Conservation (phyloP, 2,329 filamentous ascomycete species). For the Fonsecaea nubica region DNA sequence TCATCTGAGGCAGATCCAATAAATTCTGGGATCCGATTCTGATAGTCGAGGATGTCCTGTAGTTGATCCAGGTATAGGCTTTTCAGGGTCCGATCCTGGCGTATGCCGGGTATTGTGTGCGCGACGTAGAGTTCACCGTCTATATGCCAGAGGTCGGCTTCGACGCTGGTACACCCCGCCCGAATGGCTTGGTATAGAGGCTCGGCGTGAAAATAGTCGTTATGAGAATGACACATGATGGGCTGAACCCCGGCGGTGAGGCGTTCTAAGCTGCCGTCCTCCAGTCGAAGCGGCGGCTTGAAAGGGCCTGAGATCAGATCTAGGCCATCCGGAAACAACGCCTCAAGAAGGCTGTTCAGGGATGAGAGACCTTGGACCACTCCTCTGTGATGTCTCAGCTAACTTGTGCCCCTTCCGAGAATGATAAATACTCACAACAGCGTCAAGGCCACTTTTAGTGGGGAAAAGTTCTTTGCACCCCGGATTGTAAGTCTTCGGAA, state of each 20-base stretch:
- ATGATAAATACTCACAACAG: slow-evolving; percentile 14
- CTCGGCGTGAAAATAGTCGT: slow-evolving; percentile 63
- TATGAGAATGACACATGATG: slow-evolving; percentile 62
- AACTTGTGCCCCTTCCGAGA: background rate
- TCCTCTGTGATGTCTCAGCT: slow-evolving; percentile 15
- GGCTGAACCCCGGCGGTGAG: slow-evolving; percentile 58
- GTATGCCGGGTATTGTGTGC: slow-evolving; percentile 58
- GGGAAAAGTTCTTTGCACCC: background rate
- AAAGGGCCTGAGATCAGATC: slow-evolving; percentile 48
- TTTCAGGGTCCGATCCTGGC: slow-evolving; percentile 54
- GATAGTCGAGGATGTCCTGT: slow-evolving; percentile 54
- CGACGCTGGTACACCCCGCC: slow-evolving; percentile 61
- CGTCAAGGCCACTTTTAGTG: slow-evolving; percentile 14
- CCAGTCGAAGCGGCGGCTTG: slow-evolving; percentile 37
- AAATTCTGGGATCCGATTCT: slow-evolving; percentile 53
- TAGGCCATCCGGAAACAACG: slow-evolving; percentile 48
- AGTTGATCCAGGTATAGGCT: slow-evolving; percentile 62
- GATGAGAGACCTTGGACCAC: slow-evolving; percentile 43
- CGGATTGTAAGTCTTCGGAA: slow-evolving; percentile 13
- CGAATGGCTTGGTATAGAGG: slow-evolving; percentile 61
- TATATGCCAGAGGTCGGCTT: slow-evolving; percentile 62
- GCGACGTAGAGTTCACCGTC: slow-evolving; percentile 59
- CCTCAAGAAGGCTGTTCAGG: slow-evolving; percentile 46
- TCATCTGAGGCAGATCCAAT: slow-evolving; percentile 29
- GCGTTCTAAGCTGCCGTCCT: slow-evolving; percentile 41